Base-by-base conservation (phyloP, 1,139 yeast genomes). In the Scheffersomyces segobiensis region DNA sequence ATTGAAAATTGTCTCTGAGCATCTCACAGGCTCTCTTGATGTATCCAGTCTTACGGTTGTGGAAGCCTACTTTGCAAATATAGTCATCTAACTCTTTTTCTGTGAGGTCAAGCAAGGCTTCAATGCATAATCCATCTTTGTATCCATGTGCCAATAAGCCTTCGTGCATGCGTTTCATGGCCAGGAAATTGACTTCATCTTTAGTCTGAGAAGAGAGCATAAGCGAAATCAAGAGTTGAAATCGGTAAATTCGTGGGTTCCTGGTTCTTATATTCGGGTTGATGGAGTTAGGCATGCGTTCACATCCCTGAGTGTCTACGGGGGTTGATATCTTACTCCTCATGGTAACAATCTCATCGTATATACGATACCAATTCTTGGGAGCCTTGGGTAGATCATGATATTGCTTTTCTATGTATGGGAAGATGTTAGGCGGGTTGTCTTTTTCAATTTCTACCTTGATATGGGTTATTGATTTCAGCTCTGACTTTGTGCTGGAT, bases 181-280 rank as follows among this genome's bases (percentile, higher is more conserved):
- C 97, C 52, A 80, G 81, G 56, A 81, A 90, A 63, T 91, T 93
- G 47, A 88, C 86, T 68, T 91, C 97, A 71, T 95, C 99, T 68
- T 90, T 92, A 1, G 98, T 95, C 67, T 93, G 98, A 0, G 98
- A 85, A 17, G 97, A 91, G 46, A 95, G 83, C 95, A 93, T 91
- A 56, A 93, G 79, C 3, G 97, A 87, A 0, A 92, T 79, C 52
- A 93, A 76, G 49, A 91, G 77, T 71, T 93, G 97, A 69, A 88
- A 89, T 54, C 98, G 77, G 66, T 82, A 87, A 26, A 75, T 69
- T 62, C 72, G 64, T 0, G 87, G 86, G 53, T 75, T 67, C 0
- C 57, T 53, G 1, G 53, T 52, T 55, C 67, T 65, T 17, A 79
- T 63, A 12, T 69, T 67, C 0, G 78, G 77, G 21, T 70, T 71